phyloP scores from a whole-genome alignment of 192 early-diverging fungal genomes.

The Jimgerdemannia flammicorona region DNA sequence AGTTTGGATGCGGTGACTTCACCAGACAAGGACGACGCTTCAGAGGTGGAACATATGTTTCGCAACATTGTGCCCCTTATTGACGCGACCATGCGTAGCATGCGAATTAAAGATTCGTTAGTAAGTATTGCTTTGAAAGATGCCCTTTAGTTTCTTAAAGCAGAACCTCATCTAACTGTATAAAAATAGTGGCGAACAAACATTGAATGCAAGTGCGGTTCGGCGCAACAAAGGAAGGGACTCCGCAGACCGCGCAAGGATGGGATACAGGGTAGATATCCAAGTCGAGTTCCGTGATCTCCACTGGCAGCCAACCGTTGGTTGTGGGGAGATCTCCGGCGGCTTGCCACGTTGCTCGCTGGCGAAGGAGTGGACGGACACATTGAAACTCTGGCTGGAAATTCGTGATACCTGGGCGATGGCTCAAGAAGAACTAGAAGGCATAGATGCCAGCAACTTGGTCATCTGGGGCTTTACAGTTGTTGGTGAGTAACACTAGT shows the following conservation, averaged over 20 bases:
- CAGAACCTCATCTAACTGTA: too few species aligned
- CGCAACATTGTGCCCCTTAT: constrained; percentile 6
- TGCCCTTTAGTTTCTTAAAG: background rate
- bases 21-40: background rate
- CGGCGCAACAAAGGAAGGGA: constrained; percentile 16
- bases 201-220: constrained; percentile 9
- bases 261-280: constrained; percentile 15
- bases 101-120: constrained; percentile 1
- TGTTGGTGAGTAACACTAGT: constrained; percentile 16
- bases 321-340: constrained; percentile 15
- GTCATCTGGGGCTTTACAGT: constrained; percentile 16
- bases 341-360: constrained; percentile 13
- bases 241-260: constrained; percentile 7
- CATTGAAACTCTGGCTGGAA: constrained; percentile 16
- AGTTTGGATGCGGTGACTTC: background rate
- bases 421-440: constrained; percentile 10
- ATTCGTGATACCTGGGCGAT: constrained; percentile 11
- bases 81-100: constrained; percentile 2
- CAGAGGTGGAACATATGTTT: constrained; percentile 5
- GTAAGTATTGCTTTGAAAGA: constrained; percentile 10
- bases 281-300: constrained; percentile 17
- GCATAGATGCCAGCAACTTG: constrained; percentile 9
- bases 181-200: constrained; percentile 14
- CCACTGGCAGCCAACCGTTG: constrained; percentile 15
- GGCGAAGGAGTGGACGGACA: constrained; percentile 17